Evolutionary conservation across 371 early-diverging fungal species (phyloP), one percentile per base, ranked within the genome.

Genomic region (Lichtheimia hyalospora): DNA sequence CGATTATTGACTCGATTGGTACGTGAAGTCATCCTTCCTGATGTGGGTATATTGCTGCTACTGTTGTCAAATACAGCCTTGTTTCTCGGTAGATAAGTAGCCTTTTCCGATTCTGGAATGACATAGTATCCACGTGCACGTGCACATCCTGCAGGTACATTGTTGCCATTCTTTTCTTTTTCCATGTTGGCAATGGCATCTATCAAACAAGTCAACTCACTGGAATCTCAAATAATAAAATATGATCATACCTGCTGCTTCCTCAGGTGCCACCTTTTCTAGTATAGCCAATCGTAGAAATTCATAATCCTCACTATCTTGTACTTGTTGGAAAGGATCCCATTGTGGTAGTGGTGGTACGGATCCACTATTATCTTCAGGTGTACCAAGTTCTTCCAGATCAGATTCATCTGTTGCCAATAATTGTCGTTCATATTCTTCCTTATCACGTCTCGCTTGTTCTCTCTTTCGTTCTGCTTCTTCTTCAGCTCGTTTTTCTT

Each of bases 111-210:
- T 10, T 84, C 85, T 0, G 90, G 77, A 20, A 94, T 87, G 49
- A 68, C 65, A 64, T 89, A 85, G 67, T 79, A 85, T 6, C 90
- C 88, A 66, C 93, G 85, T 0, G 92, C 90, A 39, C 96, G 85
- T 6, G 95, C 96, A 44, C 87, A 82, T 14, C 95, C 95, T 0
- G 90, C 89, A 39, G 74, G 52, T 24, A 14, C 28, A 46, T 60
- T 52, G 13, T 12, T 21, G 18, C n/a, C 46, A 46, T 3, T 16
- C 10, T 34, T 6, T 34, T 34, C 34, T 34, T 34, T 34, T 8
- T 34, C 34, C 34, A 34, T 34, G 10, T 8, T 34, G 34, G 10
- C 34, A 34, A 34, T 34, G 34, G 34, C 34, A 34, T 34, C 34
- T 34, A 34, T 34, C 28, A 34, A 8, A 8, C 6, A 34, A 34